A percentile compares a stretch with the other conserved stretches of the same genome.
phyloP scores from a whole-genome alignment of 1,284 basidiomycete genomes.

The Ustilago loliicola region DNA sequence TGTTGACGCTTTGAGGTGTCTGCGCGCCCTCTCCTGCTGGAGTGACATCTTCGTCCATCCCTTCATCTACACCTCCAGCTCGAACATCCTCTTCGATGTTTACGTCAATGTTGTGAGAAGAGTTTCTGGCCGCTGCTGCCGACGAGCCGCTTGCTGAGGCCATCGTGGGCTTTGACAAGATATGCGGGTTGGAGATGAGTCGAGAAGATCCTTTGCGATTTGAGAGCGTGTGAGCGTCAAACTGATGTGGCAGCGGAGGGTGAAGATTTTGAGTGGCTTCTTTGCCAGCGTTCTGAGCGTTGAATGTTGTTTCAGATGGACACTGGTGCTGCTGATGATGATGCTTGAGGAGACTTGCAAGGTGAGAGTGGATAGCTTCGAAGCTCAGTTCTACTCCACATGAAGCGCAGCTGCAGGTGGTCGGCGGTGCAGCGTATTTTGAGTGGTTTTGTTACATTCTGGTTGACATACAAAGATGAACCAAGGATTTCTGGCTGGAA shows the following conservation, averaged over 20 bases:
- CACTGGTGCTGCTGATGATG: too few species aligned
- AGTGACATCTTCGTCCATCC: slow-evolving; percentile 19
- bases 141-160: slow-evolving; percentile 24
- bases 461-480: not conserved
- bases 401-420: slow-evolving; percentile 12
- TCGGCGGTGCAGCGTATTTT: slow-evolving; percentile 3
- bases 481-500: not conserved
- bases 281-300: too few species aligned
- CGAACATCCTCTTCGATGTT: slow-evolving; percentile 20
- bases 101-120: slow-evolving; percentile 19
- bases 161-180: slow-evolving; percentile 10
- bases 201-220: not conserved
- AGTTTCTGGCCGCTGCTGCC: slow-evolving; percentile 12
- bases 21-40: slow-evolving; percentile 20
- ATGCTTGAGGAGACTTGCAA: too few species aligned
- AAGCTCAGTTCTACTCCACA: not conserved
- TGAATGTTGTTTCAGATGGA: too few species aligned
- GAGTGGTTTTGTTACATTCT: slow-evolving; percentile 12
- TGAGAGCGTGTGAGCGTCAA: not conserved
- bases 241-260: not conserved
- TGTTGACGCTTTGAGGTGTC: slow-evolving; percentile 30
- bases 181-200: not conserved
- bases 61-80: slow-evolving; percentile 27
- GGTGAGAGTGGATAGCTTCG: too few species aligned
- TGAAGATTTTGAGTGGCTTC: too few species aligned